Evolutionary conservation across 257 asterid genomes (phyloP).

Genomic region (Salvia rosmarinus): DNA sequence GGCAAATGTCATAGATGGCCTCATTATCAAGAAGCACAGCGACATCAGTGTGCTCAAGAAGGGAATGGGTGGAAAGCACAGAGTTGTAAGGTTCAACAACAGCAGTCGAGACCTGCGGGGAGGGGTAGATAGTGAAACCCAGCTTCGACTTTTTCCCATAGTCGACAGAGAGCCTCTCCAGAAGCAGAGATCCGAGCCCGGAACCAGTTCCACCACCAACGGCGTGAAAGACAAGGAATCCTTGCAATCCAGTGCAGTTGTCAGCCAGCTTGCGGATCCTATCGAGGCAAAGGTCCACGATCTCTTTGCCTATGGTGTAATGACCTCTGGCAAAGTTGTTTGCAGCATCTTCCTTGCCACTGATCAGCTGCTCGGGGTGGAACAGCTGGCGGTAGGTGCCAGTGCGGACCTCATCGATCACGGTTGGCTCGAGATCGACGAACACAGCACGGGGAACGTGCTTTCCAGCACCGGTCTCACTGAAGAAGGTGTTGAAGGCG

Average conservation of each 20-base stretch:
- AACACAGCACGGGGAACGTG: constrained; percentile 95
- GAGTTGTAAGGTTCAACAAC: constrained; percentile 97
- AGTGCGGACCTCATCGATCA: constrained; percentile 89
- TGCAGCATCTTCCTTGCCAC: constrained; percentile 96
- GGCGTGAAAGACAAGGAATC: constrained; percentile 90
- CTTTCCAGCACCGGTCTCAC: constrained; percentile 96
- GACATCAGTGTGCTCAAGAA: constrained; percentile 92
- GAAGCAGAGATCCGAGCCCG: constrained; percentile 83
- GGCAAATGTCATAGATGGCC: constrained; percentile 93
- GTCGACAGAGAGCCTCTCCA: constrained; percentile 91
- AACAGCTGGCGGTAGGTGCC: constrained; percentile 89
- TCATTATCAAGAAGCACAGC: constrained; percentile 92
- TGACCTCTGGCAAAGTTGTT: constrained; percentile 96
- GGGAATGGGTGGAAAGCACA: constrained; percentile 90
- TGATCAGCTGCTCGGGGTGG: constrained; percentile 94
- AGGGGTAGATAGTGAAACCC: constrained; percentile 90
- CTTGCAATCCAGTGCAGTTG: constrained; percentile 91
- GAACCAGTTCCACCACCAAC: constrained; percentile 99
- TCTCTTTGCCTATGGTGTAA: constrained; percentile 89
- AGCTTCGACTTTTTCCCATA: constrained; percentile 87
- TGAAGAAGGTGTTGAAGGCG: constrained; percentile 93
- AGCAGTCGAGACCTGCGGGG: constrained; percentile 96
- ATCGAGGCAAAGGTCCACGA: constrained; percentile 87
- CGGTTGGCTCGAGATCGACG: constrained; percentile 94
- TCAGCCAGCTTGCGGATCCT: constrained; percentile 94